Base-by-base conservation (phyloP, 176 grass and related monocot species). In the Coix lacrymajobi region DNA sequence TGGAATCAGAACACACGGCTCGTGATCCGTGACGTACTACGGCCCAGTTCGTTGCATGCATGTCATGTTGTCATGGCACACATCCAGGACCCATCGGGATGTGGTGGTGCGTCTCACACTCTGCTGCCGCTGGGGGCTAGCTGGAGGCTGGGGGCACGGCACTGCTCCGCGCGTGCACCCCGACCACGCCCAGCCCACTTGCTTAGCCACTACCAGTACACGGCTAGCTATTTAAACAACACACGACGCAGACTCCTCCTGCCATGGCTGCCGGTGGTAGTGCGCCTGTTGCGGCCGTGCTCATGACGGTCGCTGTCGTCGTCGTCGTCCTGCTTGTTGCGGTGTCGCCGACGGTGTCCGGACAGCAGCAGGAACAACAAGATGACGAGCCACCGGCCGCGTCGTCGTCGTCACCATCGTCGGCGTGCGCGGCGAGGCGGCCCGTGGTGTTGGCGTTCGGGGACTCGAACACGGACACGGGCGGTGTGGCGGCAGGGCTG, bases 381-480 rank as follows among this genome's bases (percentile, higher is more conserved):
- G 64, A 32, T 0, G 87, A 69, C 1, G 68, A 74, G 29, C 45
- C 14, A 3, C 19, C 72, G 11, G 76, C 33, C n/a, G n/a, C n/a
- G n/a, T n/a, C n/a, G n/a, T n/a, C n/a, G n/a, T n/a, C n/a, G 15
- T 0, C 8, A 8, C 14, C n/a, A 1, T 4, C 26, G 20, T 0
- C 20, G 66, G 1, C 34, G 64, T 81, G 88, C 77, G 52, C 61
- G 62, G 52, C 61, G 62, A 70, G 75, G 1, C 64, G 26, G 3
- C 88, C 92, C 5, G 85, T 94, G 70, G 75, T 97, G 76, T 92
- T 97, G 72, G 91, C 91, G 52, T 97, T 97, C 52, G 94, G 94
- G 0, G 94, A 97, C 85, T 97, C 95, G 4, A 97, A 97, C 87
- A 94, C 95, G 12, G 95, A 97, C 81, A 97, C 95, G n/a, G 95